Base-by-base conservation (phyloP, 2,329 filamentous ascomycete species). In the Neopestalotiopsis clavispora region DNA sequence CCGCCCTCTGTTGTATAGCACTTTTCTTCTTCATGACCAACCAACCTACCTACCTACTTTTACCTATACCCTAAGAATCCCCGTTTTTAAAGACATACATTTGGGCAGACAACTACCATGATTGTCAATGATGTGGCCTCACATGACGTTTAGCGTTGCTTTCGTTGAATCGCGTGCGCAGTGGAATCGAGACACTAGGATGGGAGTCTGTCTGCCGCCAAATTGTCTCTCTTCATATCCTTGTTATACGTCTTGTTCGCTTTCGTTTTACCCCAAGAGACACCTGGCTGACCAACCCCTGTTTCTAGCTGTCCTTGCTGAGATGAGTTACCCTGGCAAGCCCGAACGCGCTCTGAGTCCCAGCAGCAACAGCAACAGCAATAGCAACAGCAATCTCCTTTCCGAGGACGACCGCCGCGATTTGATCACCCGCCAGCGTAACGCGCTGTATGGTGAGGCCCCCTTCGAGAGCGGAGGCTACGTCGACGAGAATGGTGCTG, bases 371-470 rank as follows among this genome's bases (percentile, higher is more conserved):
- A 59, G 20, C 57, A 59, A 30, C 57, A 62, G 12, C 59, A 62
- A 62, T 14, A 42, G 17, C 59, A 62, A 12, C 59, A 62, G n/a
- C 32, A 62, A 42, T 20, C 32, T 34, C 32, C 59, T 97, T 92
- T 97, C 92, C 79, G 96, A 98, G 84, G 95, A 98, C 76, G 95
- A 97, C 78, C 95, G 95, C 76, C 94, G 95, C 76, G 95, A 98
- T 76, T 87, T 98, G 80, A 97, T 98, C 82, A 93, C 95, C 75
- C 95, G 95, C 78, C 96, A 98, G 84, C 94, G 97, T 82, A 95
- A 92, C 81, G 95, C 95, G 73, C 84, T 99, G 74, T 99, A 98
- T 81, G 94, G 94, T 79, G 94, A 93, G 78, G 86, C 86, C 12
- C 80, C 87, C 65, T 92, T 94, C 79, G 90, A 91, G 73, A 89